Evolutionary conservation across 306 rosid genomes (phyloP), one percentile per base, ranked within the genome.

Genomic region (Pyrus communis): DNA sequence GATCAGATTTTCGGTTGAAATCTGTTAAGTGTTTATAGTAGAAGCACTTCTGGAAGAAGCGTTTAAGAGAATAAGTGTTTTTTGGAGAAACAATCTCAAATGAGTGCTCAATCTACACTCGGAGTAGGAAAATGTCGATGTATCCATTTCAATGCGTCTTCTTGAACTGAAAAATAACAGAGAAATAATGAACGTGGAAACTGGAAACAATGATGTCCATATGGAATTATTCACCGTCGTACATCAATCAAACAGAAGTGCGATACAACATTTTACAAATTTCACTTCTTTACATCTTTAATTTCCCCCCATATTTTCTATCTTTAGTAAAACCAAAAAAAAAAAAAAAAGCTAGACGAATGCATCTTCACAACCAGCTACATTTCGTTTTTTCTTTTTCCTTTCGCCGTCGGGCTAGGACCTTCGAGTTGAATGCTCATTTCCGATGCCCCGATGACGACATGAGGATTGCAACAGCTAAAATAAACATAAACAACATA

Each of bases 361-460:
- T 38, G 10, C 42, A 38, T 38, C 55, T 52, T 1, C 58, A 17
- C 21, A 18, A 52, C 58, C 45, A 9, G 12, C 45, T 9, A 42
- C 12, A 42, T 42, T 42, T 54, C 59, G 8, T 54, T 54, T 54
- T n/a, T 54, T 54, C 59, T 54, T 54, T 19, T 19, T 54, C 59
- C 59, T 54, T 54, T 2, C n/a, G 10, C n/a, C 59, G n/a, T 18
- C 11, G 59, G 4, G n/a, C 4, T 0, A 19, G 23, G 59, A 7
- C 4, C 9, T 54, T 2, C 2, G 17, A 46, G 19, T n/a, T 7
- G 54, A 21, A 54, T 43, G 51, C 74, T 87, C 82, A 88, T 78
- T 89, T 94, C 66, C 92, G 78, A 78, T 91, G 96, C 43, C 97
- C 98, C 15, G 94, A 79, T 18, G 98, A 90, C 63, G 89, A 89